A percentile compares a stretch with the other conserved stretches of the same genome.
Evolutionary conservation across 2,329 filamentous ascomycete species (phyloP).

Genomic region (Dactylella cylindrospora): DNA sequence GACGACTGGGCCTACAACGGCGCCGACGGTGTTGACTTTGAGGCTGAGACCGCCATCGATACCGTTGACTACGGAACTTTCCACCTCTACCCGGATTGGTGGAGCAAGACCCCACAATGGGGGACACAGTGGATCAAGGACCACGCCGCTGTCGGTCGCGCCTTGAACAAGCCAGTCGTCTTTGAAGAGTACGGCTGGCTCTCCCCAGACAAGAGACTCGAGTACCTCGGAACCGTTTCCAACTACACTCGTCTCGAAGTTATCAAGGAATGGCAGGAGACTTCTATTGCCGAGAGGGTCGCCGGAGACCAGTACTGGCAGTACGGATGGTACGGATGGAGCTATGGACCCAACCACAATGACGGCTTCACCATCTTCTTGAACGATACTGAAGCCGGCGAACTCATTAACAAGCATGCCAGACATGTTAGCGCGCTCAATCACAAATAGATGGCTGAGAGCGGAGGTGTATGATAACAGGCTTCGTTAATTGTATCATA

Average conservation of each 20-base stretch:
- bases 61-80: slow-evolving; percentile 61
- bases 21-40: slow-evolving; percentile 59
- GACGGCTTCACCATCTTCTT: slow-evolving; percentile 62
- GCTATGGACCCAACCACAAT: slow-evolving; percentile 60
- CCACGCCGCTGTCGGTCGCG: slow-evolving; percentile 55
- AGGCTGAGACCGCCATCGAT: slow-evolving; percentile 56
- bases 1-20: slow-evolving; percentile 53
- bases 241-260: slow-evolving; percentile 56
- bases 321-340: slow-evolving; percentile 58
- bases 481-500: too few relatives aligned
- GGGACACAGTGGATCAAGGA: slow-evolving; percentile 59
- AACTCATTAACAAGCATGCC: slow-evolving; percentile 56
- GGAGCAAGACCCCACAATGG: slow-evolving; percentile 59
- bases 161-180: slow-evolving; percentile 58
- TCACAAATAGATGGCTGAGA: slow-evolving; percentile 25
- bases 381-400: slow-evolving; percentile 57
- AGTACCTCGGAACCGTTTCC: slow-evolving; percentile 55
- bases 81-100: slow-evolving; percentile 62
- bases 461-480: too few relatives aligned
- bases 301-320: slow-evolving; percentile 61
- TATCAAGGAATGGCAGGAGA: slow-evolving; percentile 58
- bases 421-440: slow-evolving; percentile 53
- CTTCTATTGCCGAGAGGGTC: slow-evolving; percentile 56
- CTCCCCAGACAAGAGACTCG: slow-evolving; percentile 56
- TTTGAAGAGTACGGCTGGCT: slow-evolving; percentile 62